phyloP scores from a whole-genome alignment of 331 rosid species.

The Quercus tomentella region DNA sequence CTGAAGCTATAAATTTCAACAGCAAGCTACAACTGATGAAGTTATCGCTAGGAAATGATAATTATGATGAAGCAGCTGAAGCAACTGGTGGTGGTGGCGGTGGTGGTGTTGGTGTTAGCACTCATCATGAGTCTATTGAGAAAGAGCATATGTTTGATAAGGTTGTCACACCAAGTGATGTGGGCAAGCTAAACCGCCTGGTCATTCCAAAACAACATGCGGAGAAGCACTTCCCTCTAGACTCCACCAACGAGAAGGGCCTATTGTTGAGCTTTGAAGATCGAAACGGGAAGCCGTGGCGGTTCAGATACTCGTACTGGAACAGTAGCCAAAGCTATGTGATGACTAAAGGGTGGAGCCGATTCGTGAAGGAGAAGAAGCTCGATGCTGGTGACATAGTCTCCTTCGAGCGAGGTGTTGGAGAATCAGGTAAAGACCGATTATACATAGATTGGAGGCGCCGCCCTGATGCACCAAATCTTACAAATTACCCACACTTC shows the following conservation, averaged over 20 bases:
- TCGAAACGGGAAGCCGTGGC: slow-evolving; percentile 66
- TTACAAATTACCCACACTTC: slow-evolving; percentile 35
- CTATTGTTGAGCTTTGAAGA: slow-evolving; percentile 67
- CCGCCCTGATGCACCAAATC: slow-evolving; percentile 34
- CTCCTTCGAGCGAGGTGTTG: slow-evolving; percentile 62
- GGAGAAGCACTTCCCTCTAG: slow-evolving; percentile 76
- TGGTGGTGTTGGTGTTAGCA: not conserved
- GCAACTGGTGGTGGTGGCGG: not conserved
- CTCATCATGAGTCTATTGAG: slow-evolving; percentile 18
- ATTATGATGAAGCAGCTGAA: not conserved
- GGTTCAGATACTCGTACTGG: slow-evolving; percentile 90
- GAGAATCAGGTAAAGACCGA: slow-evolving; percentile 32
- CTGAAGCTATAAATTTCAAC: slow-evolving; percentile 23
- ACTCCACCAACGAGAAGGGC: slow-evolving; percentile 57
- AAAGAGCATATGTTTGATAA: slow-evolving; percentile 88
- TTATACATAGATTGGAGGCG: slow-evolving; percentile 73
- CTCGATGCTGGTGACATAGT: slow-evolving; percentile 84
- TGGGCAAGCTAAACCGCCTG: slow-evolving; percentile 80
- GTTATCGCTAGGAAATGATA: slow-evolving; percentile 26
- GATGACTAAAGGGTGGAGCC: slow-evolving; percentile 94
- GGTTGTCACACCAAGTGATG: slow-evolving; percentile 88
- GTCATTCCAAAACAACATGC: slow-evolving; percentile 90
- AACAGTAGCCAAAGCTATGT: slow-evolving; percentile 94
- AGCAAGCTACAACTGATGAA: slow-evolving; percentile 35
- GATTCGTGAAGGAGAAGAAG: slow-evolving; percentile 83